Base-by-base conservation (phyloP, 176 grass and related monocot genomes). In the Musa itinerans region DNA sequence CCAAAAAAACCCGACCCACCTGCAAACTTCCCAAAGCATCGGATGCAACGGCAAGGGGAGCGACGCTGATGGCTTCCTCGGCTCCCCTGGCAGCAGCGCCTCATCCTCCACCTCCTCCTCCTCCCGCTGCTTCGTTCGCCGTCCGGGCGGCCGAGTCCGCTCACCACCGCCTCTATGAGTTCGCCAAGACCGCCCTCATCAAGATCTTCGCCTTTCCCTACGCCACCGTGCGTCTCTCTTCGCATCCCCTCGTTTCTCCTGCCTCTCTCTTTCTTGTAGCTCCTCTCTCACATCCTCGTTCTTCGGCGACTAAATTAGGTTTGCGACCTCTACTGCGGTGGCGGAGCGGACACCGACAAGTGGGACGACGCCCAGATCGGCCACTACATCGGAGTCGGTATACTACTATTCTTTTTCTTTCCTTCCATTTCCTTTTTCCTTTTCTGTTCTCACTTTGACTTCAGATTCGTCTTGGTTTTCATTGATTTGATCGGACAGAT, bases 191-290 rank as follows among this genome's bases (percentile, higher is more conserved):
- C 0, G 90, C 94, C 2, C 83, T 98, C 9, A 84, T 98, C 81
- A 91, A 87, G 63, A 93, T 93, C 51, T 98, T 93, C 20, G 86
- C 84, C 8, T 98, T 93, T 72, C 94, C 94, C 54, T 98, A 98
- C 56, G 90, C 94, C 65, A 92, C 88, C 61, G 94, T 97, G 24
- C 12, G 54, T 3, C 20, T 21, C 26, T 56, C 26, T 15, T 48
- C 52, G 16, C 10, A n/a, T 6, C 17, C 12, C 14, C 5, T 1
- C 2, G 22, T 22, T 21, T 9, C 22, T 21, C n/a, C 1, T 53
- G 48, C 53, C 63, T 61, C 69, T 54, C 26, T 20, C 11, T 29
- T 50, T 54, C 11, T 70, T 80, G 54, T 68, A 43, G 52, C 61
- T 67, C 21, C 72, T 73, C 67, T 20, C 11, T 61, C 22, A 6